Conservation (phyloP, 805 yeast species). For the Cyberlindnera sargentensis region DNA sequence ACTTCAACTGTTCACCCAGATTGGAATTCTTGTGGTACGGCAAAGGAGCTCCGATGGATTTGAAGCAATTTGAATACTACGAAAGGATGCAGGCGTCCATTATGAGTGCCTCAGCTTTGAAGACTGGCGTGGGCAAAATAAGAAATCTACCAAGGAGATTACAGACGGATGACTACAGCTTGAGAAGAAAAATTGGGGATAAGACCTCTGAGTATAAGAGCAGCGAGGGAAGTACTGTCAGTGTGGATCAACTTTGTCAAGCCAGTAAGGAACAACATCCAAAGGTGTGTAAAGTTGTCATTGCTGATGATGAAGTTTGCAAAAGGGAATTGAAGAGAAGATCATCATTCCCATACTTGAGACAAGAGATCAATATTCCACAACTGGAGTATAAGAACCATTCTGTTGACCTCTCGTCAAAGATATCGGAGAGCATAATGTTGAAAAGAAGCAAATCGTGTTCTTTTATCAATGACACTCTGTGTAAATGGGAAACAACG, state of each 20-base stretch:
- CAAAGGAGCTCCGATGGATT: conserved; percentile 36
- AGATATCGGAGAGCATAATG: neutral
- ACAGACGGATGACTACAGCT: conserved; percentile 15
- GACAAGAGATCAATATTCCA: conserved; percentile 26
- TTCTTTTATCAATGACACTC: conserved; percentile 24
- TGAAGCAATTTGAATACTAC: conserved; percentile 20
- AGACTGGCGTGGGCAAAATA: conserved; percentile 23
- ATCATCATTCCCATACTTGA: conserved; percentile 32
- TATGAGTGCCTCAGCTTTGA: conserved; percentile 13
- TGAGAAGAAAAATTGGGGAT: conserved; percentile 2
- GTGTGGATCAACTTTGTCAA: neutral
- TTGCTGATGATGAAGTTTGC: conserved; percentile 12
- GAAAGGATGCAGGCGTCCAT: conserved; percentile 3
- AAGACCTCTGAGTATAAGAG: neutral
- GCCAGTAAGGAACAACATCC: neutral
- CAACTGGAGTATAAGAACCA: conserved; percentile 23
- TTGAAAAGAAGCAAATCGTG: conserved; percentile 32
- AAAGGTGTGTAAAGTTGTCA: neutral
- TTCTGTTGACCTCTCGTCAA: conserved; percentile 5
- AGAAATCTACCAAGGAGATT: conserved; percentile 18
- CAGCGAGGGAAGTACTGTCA: neutral
- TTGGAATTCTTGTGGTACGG: conserved; percentile 42
- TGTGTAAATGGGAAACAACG: conserved; percentile 7
- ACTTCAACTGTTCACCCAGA: conserved; percentile 26
- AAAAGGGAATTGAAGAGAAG: conserved; percentile 22